Evolutionary conservation across 2,329 filamentous ascomycete species (phyloP).

Genomic region (Aspergillus sp.): DNA sequence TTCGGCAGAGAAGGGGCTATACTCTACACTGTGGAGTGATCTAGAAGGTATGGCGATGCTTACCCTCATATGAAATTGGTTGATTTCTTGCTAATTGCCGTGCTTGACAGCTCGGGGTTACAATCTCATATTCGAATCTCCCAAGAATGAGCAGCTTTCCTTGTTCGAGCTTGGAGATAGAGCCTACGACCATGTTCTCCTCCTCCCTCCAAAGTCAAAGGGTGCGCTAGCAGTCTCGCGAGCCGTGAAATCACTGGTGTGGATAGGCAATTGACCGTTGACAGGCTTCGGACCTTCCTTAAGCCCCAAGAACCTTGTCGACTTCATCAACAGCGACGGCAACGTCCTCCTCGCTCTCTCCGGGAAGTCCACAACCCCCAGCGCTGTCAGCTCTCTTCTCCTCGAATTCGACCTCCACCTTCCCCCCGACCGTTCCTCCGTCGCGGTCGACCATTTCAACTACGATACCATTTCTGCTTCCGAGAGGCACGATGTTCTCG

Average conservation of each 20-base stretch:
- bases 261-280: conserved; percentile 31
- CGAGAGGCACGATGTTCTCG: conserved; percentile 86
- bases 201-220: conserved; percentile 90
- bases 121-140: conserved; percentile 77
- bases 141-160: conserved; percentile 75
- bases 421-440: conserved; percentile 80
- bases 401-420: conserved; percentile 86
- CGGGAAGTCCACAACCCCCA: conserved; percentile 69
- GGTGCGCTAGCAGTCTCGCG: conserved; percentile 53
- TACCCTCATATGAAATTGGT: neutral
- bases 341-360: conserved; percentile 89
- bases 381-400: conserved; percentile 76
- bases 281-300: conserved; percentile 84
- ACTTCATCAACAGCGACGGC: conserved; percentile 89
- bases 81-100: conserved; percentile 19
- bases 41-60: conserved; percentile 46
- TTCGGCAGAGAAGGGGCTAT: conserved; percentile 75
- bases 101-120: conserved; percentile 75
- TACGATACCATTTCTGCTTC: conserved; percentile 77
- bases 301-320: conserved; percentile 81
- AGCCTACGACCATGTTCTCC: conserved; percentile 85
- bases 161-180: conserved; percentile 87
- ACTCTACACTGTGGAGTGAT: conserved; percentile 72
- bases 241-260: neutral
- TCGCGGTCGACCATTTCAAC: conserved; percentile 95